phyloP scores from a whole-genome alignment of 2,329 filamentous ascomycete genomes.

The Chaetomium globosum region DNA sequence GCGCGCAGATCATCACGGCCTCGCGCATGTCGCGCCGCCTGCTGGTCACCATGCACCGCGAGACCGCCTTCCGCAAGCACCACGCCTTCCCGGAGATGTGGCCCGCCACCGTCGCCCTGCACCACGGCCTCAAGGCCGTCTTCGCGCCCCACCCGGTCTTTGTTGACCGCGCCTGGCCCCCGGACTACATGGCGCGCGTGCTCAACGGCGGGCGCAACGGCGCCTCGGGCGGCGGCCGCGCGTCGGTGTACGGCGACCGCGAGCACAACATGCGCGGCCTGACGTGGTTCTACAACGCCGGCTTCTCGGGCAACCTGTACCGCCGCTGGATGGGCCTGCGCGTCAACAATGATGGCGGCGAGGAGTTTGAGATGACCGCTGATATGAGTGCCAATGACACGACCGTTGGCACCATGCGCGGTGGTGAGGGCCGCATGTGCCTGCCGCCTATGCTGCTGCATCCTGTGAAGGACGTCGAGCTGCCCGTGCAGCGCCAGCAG shows the following conservation, averaged over 20 bases:
- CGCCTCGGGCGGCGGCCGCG: conserved; percentile 70
- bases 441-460: conserved; percentile 86
- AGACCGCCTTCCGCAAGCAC: conserved; percentile 81
- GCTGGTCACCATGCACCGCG: conserved; percentile 83
- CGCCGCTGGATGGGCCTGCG: conserved; percentile 81
- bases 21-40: conserved; percentile 80
- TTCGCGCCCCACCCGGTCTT: conserved; percentile 88
- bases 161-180: conserved; percentile 84
- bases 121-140: conserved; percentile 91
- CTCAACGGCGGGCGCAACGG: conserved; percentile 81
- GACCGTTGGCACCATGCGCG: conserved; percentile 56
- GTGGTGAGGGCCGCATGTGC: conserved; percentile 85
- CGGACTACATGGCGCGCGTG: conserved; percentile 71
- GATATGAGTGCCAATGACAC: conserved; percentile 56
- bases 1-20: conserved; percentile 86
- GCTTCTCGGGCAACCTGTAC: conserved; percentile 81
- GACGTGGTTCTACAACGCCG: conserved; percentile 89
- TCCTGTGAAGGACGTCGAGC: conserved; percentile 76
- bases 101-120: conserved; percentile 82
- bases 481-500: conserved; percentile 61
- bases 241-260: conserved; percentile 76
- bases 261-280: conserved; percentile 88
- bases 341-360: conserved; percentile 76
- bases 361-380: conserved; percentile 68
- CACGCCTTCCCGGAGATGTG: conserved; percentile 97